These are phyloP conservation scores for Penstemon barbatus DNA, from an alignment of 257 asterid genomes.

Conservation along the genomic window DNA sequence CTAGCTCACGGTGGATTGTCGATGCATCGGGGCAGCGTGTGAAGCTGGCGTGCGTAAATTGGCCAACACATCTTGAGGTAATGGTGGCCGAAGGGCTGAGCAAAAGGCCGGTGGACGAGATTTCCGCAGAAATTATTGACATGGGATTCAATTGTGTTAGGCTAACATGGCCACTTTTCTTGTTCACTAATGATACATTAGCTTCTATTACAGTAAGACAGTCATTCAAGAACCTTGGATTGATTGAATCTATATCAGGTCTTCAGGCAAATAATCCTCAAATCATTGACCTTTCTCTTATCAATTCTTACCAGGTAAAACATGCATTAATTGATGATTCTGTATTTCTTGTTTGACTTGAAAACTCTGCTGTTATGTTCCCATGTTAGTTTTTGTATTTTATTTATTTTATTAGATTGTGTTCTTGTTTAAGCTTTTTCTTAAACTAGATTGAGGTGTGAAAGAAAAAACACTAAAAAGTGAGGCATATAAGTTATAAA, in stretches of 20 bases:
- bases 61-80: constrained; percentile 89
- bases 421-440: not conserved
- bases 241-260: constrained; percentile 61
- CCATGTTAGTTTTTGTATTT: not conserved
- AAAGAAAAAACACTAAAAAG: no score
- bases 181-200: constrained; percentile 73
- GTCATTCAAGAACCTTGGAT: constrained; percentile 68
- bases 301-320: constrained; percentile 75
- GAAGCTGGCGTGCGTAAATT: constrained; percentile 83
- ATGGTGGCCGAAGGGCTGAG: constrained; percentile 94
- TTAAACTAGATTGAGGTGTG: not conserved
- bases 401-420: not conserved
- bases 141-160: constrained; percentile 92
- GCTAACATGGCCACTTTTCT: constrained; percentile 90
- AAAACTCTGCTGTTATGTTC: not conserved
- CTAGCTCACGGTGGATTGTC: constrained; percentile 83
- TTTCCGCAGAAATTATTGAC: constrained; percentile 45
- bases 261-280: constrained; percentile 68
- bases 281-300: constrained; percentile 74
- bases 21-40: constrained; percentile 67
- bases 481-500: no score
- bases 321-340: not conserved
- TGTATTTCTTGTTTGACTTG: not conserved
- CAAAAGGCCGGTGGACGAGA: constrained; percentile 70
- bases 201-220: constrained; percentile 62